Evolutionary conservation across 768 basidiomycete species (phyloP).

Genomic region (Rhizopogon vinicolor): DNA sequence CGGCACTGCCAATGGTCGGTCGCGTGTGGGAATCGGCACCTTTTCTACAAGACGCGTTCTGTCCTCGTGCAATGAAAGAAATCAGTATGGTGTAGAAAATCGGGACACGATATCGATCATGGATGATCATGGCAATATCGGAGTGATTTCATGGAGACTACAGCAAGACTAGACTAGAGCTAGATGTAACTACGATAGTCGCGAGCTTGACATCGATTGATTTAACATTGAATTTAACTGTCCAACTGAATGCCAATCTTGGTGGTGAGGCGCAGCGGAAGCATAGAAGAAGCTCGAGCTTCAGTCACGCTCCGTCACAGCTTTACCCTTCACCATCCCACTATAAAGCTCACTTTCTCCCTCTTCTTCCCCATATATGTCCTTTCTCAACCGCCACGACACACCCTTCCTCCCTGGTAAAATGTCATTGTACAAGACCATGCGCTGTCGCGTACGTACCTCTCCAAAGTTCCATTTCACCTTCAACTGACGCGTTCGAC

Average conservation of each 20-base stretch:
- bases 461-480: neutral
- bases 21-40: neutral
- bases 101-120: neutral
- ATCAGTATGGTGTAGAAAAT: neutral
- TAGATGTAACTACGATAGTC: too few species aligned
- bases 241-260: neutral
- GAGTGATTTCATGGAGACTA: too few species aligned
- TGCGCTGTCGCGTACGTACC: constrained; percentile 42
- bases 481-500: constrained; percentile 11
- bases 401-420: neutral
- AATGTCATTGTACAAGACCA: constrained; percentile 37
- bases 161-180: too few species aligned
- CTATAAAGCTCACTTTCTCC: neutral
- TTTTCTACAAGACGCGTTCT: neutral
- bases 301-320: neutral
- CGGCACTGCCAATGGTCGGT: neutral
- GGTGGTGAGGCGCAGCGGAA: neutral
- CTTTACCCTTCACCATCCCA: neutral
- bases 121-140: neutral
- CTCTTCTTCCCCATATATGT: neutral
- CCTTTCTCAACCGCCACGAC: neutral
- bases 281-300: constrained; percentile 1
- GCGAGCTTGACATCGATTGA: too few species aligned
- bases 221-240: neutral
- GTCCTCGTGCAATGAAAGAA: neutral